Evolutionary conservation across 495 filamentous ascomycete species (phyloP).

Genomic region (Podospora sp.): DNA sequence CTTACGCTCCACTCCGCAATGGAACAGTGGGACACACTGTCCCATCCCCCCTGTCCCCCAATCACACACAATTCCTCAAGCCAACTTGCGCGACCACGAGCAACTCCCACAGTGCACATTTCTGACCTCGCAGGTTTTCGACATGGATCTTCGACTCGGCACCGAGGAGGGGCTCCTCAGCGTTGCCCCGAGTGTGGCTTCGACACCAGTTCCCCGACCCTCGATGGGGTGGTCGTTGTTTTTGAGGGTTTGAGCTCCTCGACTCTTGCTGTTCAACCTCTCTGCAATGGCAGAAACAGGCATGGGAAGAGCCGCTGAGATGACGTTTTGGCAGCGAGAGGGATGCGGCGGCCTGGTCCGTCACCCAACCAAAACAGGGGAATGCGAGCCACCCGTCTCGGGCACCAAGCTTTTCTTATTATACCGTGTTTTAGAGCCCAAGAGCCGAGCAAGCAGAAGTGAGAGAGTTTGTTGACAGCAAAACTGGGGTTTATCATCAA

Average conservation of each 20-base stretch:
- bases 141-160: background rate
- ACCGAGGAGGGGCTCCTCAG: background rate
- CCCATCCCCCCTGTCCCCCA: background rate
- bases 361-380: background rate
- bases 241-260: background rate
- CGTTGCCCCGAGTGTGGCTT: background rate
- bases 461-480: no score
- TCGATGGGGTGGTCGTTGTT: background rate
- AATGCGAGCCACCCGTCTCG: background rate
- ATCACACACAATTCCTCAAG: background rate
- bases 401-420: background rate
- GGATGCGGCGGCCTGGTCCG: background rate
- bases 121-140: background rate
- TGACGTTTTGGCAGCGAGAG: background rate
- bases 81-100: background rate
- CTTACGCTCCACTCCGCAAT: background rate
- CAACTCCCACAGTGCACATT: background rate
- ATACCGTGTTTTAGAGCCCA: background rate
- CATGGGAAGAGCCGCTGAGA: background rate
- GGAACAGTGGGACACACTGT: background rate
- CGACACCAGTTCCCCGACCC: background rate
- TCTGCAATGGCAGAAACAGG: background rate
- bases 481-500: no score
- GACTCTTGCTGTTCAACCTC: background rate
- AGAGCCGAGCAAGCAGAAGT: background rate